Base-by-base conservation (phyloP, 306 rosid genomes). In the Ochetophila trinervis region DNA sequence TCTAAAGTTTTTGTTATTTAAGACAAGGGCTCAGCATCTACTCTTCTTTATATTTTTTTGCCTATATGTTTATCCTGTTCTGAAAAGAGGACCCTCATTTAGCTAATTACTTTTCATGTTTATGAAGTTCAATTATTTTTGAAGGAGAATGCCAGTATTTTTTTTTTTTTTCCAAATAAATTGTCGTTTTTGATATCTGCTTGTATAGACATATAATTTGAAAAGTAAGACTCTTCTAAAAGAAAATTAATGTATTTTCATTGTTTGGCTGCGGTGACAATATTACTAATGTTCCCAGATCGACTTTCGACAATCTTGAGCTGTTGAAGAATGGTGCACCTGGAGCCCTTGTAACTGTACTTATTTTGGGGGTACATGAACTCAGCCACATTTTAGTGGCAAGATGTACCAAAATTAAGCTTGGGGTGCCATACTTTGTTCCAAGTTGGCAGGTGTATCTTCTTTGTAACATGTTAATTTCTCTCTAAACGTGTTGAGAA, bases 381-480 rank as follows among this genome's bases (percentile, higher is more conserved):
- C 85, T 93, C 20, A 48, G 85, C 74, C 97, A 90, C 84, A 81
- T 81, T 70, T 32, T 87, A 65, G 91, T 67, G 67, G 97, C 99
- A 68, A 55, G 76, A 22, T 69, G 69, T 57, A 51, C 63, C 16
- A 95, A 90, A 76, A 78, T 94, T 37, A 85, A 86, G 82, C 95
- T 94, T 75, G 97, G 95, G 70, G 84, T 94, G 71, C 97, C 99
- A 18, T 90, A 65, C 84, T 86, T 94, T 63, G 88, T 94, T 69
- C 99, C 99, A 60, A 94, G 99, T 78, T 94, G 99, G 99, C 99
- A 94, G 97, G 99, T 94, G 72, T 56, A 76, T 22, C 63, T 30
- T 57, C 61, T 72, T 49, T 8, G 35, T 24, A 51, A 47, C 54
- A 27, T 63, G 68, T 10, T 24, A 53, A 4, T 65, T 44, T 74